Evolutionary conservation across 176 grass and related monocot genomes (phyloP).

Genomic region (Zoysia pacifica): DNA sequence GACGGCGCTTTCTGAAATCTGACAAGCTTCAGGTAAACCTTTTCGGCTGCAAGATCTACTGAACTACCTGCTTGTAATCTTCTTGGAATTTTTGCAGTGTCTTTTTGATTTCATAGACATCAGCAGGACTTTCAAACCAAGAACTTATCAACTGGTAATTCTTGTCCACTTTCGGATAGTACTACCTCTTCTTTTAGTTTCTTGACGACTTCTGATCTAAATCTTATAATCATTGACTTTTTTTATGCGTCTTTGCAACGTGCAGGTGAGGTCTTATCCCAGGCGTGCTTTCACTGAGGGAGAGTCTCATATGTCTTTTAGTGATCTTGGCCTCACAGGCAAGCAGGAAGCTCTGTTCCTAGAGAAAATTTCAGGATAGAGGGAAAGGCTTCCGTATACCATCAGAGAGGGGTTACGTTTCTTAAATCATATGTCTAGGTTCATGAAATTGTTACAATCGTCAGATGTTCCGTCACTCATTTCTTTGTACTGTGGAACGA

Average conservation of each 20-base stretch:
- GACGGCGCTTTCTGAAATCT: conserved; percentile 81
- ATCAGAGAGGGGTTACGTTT: background rate
- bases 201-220: background rate
- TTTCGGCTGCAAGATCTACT: conserved; percentile 13
- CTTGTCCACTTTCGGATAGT: background rate
- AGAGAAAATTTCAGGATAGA: conserved; percentile 65
- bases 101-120: conserved; percentile 96
- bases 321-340: conserved; percentile 74
- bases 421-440: background rate
- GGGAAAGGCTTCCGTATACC: background rate
- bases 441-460: background rate
- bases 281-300: conserved; percentile 66
- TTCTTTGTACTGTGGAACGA: conserved; percentile 3
- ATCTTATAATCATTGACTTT: background rate
- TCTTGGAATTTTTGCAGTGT: conserved; percentile 55
- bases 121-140: conserved; percentile 84
- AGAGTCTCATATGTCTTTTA: conserved; percentile 65
- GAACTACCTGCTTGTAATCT: conserved; percentile 31
- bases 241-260: background rate
- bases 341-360: conserved; percentile 97
- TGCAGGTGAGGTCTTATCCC: conserved; percentile 86
- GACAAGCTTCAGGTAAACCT: conserved; percentile 82
- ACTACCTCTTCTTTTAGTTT: background rate
- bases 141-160: conserved; percentile 92
- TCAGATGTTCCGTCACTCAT: background rate